These are phyloP conservation scores for Eucalyptus polybractea DNA, from an alignment of 345 rosid genomes.

Conservation along the genomic window DNA sequence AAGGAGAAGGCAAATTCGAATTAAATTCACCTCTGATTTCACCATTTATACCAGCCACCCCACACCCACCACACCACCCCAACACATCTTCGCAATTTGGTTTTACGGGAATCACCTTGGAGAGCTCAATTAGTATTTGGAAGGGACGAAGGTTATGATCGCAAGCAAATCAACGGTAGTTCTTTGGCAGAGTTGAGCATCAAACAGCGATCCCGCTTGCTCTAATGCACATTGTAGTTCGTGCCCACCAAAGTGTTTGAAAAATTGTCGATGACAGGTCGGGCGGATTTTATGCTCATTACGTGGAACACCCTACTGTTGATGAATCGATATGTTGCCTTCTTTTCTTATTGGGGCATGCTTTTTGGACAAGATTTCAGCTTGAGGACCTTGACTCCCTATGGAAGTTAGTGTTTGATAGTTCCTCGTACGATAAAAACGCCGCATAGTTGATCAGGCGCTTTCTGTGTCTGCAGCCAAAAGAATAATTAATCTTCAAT, in stretches of 20 bases:
- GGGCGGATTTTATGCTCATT: not conserved
- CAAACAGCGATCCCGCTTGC: not conserved
- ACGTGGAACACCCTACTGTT: not conserved
- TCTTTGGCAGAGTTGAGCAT: not conserved
- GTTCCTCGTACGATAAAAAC: not conserved
- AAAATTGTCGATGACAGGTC: too few relatives aligned
- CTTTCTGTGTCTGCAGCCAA: too few relatives aligned
- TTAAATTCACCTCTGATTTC: not conserved
- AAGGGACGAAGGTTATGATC: not conserved
- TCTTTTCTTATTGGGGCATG: not conserved
- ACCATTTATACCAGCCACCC: too few relatives aligned
- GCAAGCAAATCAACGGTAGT: not conserved
- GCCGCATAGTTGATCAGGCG: accelerated
- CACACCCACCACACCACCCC: too few relatives aligned
- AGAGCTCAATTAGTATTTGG: too few relatives aligned
- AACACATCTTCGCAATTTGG: too few relatives aligned
- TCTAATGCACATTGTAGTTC: too few relatives aligned
- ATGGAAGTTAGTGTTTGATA: not conserved
- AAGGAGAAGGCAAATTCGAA: not conserved
- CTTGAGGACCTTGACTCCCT: not conserved
- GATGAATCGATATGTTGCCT: not conserved
- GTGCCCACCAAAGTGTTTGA: not conserved
- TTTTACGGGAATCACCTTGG: too few relatives aligned
- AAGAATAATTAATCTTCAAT: too few relatives aligned
- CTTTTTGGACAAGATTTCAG: not conserved